phyloP scores from a whole-genome alignment of 768 basidiomycete species.

The Mrakia hoshinonis region DNA sequence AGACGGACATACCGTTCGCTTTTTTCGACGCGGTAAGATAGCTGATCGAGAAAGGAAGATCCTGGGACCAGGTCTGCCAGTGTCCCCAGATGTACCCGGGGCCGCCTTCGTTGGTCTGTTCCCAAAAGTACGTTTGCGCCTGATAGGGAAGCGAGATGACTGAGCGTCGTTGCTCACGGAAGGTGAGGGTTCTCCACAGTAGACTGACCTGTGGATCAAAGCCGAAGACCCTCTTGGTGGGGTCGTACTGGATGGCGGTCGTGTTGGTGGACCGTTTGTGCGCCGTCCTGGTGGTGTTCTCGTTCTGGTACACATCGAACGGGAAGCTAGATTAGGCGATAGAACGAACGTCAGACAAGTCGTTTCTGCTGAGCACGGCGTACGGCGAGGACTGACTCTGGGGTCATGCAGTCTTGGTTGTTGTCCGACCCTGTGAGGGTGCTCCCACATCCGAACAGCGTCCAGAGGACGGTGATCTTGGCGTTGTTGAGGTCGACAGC shows the following conservation, averaged over 20 bases:
- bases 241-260: background rate
- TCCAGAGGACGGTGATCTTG: background rate
- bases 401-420: too few species aligned
- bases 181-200: background rate
- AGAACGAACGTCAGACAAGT: background rate
- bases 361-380: background rate
- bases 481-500: background rate
- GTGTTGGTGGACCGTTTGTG: background rate
- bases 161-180: background rate
- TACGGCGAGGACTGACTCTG: background rate
- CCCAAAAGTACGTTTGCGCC: background rate
- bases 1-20: background rate
- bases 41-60: background rate
- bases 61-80: background rate
- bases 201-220: background rate
- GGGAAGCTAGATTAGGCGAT: background rate
- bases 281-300: background rate
- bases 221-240: background rate
- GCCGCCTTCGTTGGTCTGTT: too few species aligned
- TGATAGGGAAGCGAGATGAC: background rate
- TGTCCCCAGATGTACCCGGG: too few species aligned
- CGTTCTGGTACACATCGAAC: background rate
- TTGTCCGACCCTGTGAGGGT: too few species aligned
- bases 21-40: background rate
- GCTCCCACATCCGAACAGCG: too few species aligned